These are phyloP conservation scores for Limonium bicolor DNA, from an alignment of 148 eudicot species.

Conservation along the genomic window DNA sequence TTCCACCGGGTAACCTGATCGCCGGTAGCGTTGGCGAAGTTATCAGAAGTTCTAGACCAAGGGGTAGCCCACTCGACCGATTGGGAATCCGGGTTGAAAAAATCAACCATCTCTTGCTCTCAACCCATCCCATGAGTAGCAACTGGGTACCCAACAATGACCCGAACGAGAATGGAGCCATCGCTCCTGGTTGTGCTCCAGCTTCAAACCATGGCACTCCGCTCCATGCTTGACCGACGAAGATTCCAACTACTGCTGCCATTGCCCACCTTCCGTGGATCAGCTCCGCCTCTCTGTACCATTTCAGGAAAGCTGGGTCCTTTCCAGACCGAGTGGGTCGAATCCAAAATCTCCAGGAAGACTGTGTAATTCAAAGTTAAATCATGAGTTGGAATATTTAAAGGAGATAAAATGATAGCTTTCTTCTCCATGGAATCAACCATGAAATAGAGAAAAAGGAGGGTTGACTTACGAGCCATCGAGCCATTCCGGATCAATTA, in stretches of 20 bases:
- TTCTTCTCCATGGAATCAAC: too few species aligned
- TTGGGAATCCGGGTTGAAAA: slow-evolving; percentile 81
- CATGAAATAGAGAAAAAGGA: too few species aligned
- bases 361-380: too few species aligned
- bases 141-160: slow-evolving; percentile 82
- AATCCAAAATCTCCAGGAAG: slow-evolving; percentile 91
- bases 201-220: slow-evolving; percentile 95
- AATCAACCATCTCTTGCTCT: slow-evolving; percentile 95
- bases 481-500: slow-evolving; percentile 90
- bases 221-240: slow-evolving; percentile 79
- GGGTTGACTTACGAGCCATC: slow-evolving; percentile 99
- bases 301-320: slow-evolving; percentile 88
- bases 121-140: slow-evolving; percentile 94
- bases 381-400: too few species aligned
- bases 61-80: slow-evolving; percentile 96
- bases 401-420: too few species aligned
- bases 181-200: slow-evolving; percentile 81
- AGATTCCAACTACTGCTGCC: slow-evolving; percentile 81
- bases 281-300: slow-evolving; percentile 94
- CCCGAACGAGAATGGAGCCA: slow-evolving; percentile 81
- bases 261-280: slow-evolving; percentile 98
- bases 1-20: slow-evolving; percentile 91
- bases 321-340: slow-evolving; percentile 93
- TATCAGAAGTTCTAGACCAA: slow-evolving; percentile 76
- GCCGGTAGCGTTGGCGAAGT: slow-evolving; percentile 65